Evolutionary conservation across 495 filamentous ascomycete species (phyloP).

Genomic region (Penicillium silybi): DNA sequence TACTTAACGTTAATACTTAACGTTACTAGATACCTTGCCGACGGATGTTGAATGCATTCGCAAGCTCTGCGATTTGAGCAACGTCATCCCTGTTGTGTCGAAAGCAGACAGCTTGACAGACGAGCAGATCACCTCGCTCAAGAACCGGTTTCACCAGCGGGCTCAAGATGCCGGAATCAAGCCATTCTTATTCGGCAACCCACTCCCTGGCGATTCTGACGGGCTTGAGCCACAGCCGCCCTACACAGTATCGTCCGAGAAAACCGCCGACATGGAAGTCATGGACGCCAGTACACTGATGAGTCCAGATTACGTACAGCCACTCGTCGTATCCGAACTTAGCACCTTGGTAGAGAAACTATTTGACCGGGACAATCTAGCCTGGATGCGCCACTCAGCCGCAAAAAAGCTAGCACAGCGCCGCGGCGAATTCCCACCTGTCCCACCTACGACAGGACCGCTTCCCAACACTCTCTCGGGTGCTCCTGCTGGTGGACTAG

Average conservation of each 20-base stretch:
- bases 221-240: slow-evolving; percentile 39
- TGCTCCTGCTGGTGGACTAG: neutral
- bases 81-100: slow-evolving; percentile 80
- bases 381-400: slow-evolving; percentile 83
- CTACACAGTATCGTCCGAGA: slow-evolving; percentile 78
- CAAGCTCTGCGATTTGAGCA: slow-evolving; percentile 72
- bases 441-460: slow-evolving; percentile 6
- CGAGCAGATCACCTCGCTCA: slow-evolving; percentile 57
- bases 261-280: slow-evolving; percentile 71
- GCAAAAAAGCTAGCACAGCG: slow-evolving; percentile 83
- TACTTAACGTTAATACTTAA: slow-evolving; percentile 26
- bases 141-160: slow-evolving; percentile 50
- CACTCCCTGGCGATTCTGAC: slow-evolving; percentile 24
- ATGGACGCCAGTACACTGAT: slow-evolving; percentile 97
- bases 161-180: slow-evolving; percentile 58
- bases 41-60: slow-evolving; percentile 75
- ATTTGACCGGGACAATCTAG: slow-evolving; percentile 73
- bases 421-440: slow-evolving; percentile 29
- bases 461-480: slow-evolving; percentile 10
- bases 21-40: slow-evolving; percentile 57
- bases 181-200: slow-evolving; percentile 62
- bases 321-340: slow-evolving; percentile 77
- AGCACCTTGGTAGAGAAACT: slow-evolving; percentile 62
- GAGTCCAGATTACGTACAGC: slow-evolving; percentile 88
- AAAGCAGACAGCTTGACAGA: slow-evolving; percentile 67